Evolutionary conservation across 495 filamentous ascomycete species (phyloP), one percentile per base, ranked within the genome.

Genomic region (Massariosphaeria phaeospora): DNA sequence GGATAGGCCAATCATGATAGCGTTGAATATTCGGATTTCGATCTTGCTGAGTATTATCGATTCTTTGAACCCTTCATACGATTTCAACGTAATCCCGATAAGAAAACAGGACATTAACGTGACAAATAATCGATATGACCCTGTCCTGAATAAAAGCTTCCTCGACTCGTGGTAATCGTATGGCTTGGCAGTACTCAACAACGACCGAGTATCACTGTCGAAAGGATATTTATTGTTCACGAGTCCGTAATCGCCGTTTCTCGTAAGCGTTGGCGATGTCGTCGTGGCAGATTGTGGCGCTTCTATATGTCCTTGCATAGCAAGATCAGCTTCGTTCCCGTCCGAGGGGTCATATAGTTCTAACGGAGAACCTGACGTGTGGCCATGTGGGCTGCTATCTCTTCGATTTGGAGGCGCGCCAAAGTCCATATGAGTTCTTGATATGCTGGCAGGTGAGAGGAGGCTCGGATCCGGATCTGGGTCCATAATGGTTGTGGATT

Each of bases 1-100:
- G 13, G 60, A 58, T 12, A 63, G 45, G 0, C 60, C 60, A 15
- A 62, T 46, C 53, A 62, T 57, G 15, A 62, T 20, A 6, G 59
- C 35, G 36, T 62, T 62, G 52, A 62, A 62, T 6, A 52, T n/a
- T 41, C 53, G 42, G 17, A 52, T 43, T 18, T 43, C 12, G 3
- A 12, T 26, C 17, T 46, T 52, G 40, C 13, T 46, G 26, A 58
- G 36, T 18, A 62, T 31, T 1, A 30, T 1, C 6, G 52, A 53
- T 18, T 0, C 18, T 10, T 33, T 24, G 25, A 57, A 62, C 3
- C 59, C 59, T 52, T 62, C 46, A 17, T 57, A 62, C 9, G 59
- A 29, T 29, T 53, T 57, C 27, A 62, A 34, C 4, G 40, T 44
- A 10, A 62, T 0, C 1, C 35, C 52, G 12, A 62, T 56, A 23